These are phyloP conservation scores for Acacia concinna DNA, from an alignment of 331 rosid genomes.

Conservation along the genomic window DNA sequence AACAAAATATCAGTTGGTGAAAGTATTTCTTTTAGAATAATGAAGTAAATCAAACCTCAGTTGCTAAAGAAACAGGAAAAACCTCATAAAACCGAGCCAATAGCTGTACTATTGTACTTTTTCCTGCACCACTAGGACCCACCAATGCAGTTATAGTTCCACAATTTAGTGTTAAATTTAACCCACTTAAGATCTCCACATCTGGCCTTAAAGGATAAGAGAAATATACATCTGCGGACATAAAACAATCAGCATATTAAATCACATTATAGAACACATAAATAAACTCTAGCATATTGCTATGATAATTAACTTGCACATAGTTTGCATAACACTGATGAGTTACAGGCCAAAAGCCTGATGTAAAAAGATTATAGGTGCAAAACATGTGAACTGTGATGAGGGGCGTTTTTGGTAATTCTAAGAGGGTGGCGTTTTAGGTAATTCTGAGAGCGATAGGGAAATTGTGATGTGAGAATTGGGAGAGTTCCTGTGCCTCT, in stretches of 20 bases:
- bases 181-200: constrained; percentile 61
- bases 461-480: too few species aligned
- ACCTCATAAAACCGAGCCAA: constrained; percentile 98
- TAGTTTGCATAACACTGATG: background rate
- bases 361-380: too few species aligned
- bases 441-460: too few species aligned
- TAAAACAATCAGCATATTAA: constrained; percentile 23
- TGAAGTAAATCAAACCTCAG: constrained; percentile 29
- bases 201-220: constrained; percentile 93
- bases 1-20: constrained; percentile 23
- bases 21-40: constrained; percentile 17
- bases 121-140: constrained; percentile 93
- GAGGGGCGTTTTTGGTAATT: too few species aligned
- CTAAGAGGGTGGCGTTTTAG: too few species aligned
- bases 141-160: constrained; percentile 93
- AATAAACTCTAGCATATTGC: constrained; percentile 5
- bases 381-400: too few species aligned
- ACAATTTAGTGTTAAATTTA: constrained; percentile 74
- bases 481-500: too few species aligned
- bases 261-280: constrained; percentile 15
- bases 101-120: constrained; percentile 91
- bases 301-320: background rate
- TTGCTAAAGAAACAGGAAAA: constrained; percentile 22
- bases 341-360: too few species aligned
- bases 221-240: constrained; percentile 71